Evolutionary conservation across 106 monocot species (phyloP).

Genomic region (Apostasia shenzhenica): DNA sequence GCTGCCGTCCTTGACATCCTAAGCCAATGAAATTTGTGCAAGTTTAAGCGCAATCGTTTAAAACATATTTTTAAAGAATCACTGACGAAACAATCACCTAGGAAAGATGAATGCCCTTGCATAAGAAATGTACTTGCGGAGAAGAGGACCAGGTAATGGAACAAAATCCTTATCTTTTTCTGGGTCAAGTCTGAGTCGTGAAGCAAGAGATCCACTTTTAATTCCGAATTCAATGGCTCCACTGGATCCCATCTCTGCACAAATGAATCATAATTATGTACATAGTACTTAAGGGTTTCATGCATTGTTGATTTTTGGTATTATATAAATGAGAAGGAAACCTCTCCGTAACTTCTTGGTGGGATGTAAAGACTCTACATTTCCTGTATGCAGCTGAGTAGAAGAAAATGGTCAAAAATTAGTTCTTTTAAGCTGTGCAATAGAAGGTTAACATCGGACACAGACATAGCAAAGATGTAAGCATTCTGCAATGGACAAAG

Average conservation of each 20-base stretch:
- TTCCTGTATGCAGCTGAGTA: constrained; percentile 69
- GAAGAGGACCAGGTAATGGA: constrained; percentile 78
- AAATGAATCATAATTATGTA: constrained; percentile 1
- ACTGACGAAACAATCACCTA: constrained; percentile 28
- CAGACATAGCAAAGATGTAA: no score
- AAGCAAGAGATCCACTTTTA: constrained; percentile 43
- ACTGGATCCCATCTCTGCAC: constrained; percentile 29
- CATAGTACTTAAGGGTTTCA: not conserved
- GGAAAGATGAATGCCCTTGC: constrained; percentile 81
- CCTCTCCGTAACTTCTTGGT: constrained; percentile 55
- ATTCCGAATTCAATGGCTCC: constrained; percentile 23
- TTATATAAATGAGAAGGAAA: constrained; percentile 7
- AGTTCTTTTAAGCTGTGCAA: not conserved
- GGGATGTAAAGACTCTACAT: constrained; percentile 26
- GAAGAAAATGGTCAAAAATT: not conserved
- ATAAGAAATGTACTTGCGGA: constrained; percentile 95
- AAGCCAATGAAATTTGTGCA: not conserved
- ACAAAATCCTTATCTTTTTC: constrained; percentile 76
- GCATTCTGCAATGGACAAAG: no score
- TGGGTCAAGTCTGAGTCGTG: constrained; percentile 61
- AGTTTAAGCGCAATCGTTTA: not conserved
- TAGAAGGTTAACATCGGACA: not conserved
- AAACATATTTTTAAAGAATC: not conserved
- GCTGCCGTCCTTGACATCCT: constrained; percentile 91
- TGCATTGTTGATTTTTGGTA: not conserved